A percentile compares a stretch with the other conserved stretches of the same genome.
These are phyloP conservation scores for Nidularia pulvinata DNA, from an alignment of 768 basidiomycete genomes.

Conservation along the genomic window DNA sequence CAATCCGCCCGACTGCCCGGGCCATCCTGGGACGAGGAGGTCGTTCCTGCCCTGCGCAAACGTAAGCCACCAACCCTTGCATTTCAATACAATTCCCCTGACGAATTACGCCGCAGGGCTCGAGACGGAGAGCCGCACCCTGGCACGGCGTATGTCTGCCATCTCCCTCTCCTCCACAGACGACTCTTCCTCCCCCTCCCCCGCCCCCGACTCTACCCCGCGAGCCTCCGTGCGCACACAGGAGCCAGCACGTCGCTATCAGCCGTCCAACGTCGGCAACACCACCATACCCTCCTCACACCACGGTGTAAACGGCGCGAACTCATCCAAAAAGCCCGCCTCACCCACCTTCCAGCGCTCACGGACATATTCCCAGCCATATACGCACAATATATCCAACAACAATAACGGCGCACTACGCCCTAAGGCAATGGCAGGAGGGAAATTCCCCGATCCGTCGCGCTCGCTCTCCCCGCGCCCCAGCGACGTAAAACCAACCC, in stretches of 20 bases:
- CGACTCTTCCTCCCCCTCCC: slow-evolving; percentile 20
- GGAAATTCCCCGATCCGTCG: slow-evolving; percentile 36
- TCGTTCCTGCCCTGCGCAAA: slow-evolving; percentile 81
- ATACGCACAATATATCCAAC: slow-evolving; percentile 10
- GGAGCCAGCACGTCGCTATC: not conserved
- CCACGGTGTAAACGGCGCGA: not conserved
- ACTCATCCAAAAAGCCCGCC: not conserved
- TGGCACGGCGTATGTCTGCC: slow-evolving; percentile 76
- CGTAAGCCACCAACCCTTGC: slow-evolving; percentile 40
- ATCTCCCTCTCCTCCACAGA: slow-evolving; percentile 63
- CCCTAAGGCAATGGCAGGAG: slow-evolving; percentile 22
- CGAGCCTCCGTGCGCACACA: not conserved
- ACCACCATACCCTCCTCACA: not conserved
- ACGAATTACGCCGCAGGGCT: slow-evolving; percentile 49
- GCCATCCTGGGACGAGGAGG: slow-evolving; percentile 79
- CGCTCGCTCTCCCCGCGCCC: slow-evolving; percentile 45
- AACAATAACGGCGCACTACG: slow-evolving; percentile 17
- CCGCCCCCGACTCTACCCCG: not conserved
- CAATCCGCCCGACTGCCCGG: slow-evolving; percentile 39
- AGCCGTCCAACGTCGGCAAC: not conserved
- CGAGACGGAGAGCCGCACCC: slow-evolving; percentile 76
- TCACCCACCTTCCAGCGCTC: not conserved
- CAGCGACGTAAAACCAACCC: slow-evolving; percentile 42
- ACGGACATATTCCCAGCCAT: not conserved
- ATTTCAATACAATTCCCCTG: slow-evolving; percentile 7